Base-by-base conservation (phyloP, 305 asterid species). In the Fraxinus greggii region DNA sequence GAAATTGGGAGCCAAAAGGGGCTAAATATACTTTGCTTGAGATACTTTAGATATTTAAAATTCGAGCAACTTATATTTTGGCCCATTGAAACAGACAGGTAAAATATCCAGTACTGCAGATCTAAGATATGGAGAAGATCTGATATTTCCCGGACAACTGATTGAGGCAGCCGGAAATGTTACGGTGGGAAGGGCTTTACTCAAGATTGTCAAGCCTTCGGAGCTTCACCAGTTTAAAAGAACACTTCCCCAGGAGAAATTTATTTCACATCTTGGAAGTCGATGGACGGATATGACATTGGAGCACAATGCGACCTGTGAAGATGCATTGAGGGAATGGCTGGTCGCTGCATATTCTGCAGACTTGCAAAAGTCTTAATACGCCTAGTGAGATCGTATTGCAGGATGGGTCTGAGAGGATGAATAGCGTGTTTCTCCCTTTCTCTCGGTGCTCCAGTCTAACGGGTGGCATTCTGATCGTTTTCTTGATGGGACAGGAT, bases 381-480 rank as follows among this genome's bases (percentile, higher is more conserved):
- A 79, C 72, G 61, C 61, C 78, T 5, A 79, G 79, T 9, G 89
- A 73, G 15, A 75, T 72, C 28, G 90, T 87, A 2, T 69, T 91
- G 84, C 78, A 17, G 75, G 94, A 89, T 85, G 97, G 92, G 32
- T 94, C 92, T 51, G 91, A 82, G 79, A 91, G 87, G 83, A 94
- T 94, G 99, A 86, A 80, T 36, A 7, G 5, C 61, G 90, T 83
- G 29, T 93, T 93, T 80, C 83, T n/a, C 89, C 92, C 3, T 96
- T 94, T 74, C 84, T 94, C 9, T 88, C 91, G 0, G 92, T 88
- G 88, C 89, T 96, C 84, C 93, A 88, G 77, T 90, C 90, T 7
- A 94, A 91, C 91, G 99, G 98, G 24, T 93, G 98, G 98, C 98
- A 94, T 78, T 91, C 98, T 0, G 98, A 96, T 78, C 97, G 92